Evolutionary conservation across 306 rosid species (phyloP), one percentile per base, ranked within the genome.

Genomic region (Quercus cerris): DNA sequence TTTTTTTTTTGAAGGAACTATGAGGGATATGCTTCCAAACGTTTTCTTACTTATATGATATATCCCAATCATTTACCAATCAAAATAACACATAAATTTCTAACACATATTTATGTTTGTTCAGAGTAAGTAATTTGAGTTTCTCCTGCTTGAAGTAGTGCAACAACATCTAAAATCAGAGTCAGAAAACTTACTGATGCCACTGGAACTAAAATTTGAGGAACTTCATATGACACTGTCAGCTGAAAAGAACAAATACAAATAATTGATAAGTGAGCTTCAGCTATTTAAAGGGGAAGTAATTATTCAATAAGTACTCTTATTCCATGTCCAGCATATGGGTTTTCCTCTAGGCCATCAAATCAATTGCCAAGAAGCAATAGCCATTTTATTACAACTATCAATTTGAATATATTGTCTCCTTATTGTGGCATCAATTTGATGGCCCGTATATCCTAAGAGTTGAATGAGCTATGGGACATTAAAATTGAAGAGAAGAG

Each of bases 221-320:
- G 99, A 67, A 95, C 98, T 87, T 93, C 99, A 78, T 95, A 96
- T 6, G 97, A 91, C 85, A 96, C 98, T 5, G 97, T 93, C 78
- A 96, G 84, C 99, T 96, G 97, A 41, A 82, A 84, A 3, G 30
- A 77, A 59, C 70, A 82, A 57, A 83, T 14, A 74, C 70, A 73
- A 23, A n/a, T 30, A 79, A 35, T 61, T 61, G 82, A 81, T 25
- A 57, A 70, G 59, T 70, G 31, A 33, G 54, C 35, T 30, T 22
- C 54, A 76, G 77, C 75, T 57, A 58, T 57, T 58, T 4, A 56
- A 41, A 22, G 52, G 69, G 80, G 78, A 62, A 41, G 72, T 18
- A 57, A 57, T 8, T 20, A 56, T 57, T 57, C 27, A n/a, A 19
- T 2, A 57, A 19, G 7, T 19, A 57, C 27, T 57, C 23, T 57